Conservation (phyloP, 75 land plant species). For the Cupressus sempervirens region DNA sequence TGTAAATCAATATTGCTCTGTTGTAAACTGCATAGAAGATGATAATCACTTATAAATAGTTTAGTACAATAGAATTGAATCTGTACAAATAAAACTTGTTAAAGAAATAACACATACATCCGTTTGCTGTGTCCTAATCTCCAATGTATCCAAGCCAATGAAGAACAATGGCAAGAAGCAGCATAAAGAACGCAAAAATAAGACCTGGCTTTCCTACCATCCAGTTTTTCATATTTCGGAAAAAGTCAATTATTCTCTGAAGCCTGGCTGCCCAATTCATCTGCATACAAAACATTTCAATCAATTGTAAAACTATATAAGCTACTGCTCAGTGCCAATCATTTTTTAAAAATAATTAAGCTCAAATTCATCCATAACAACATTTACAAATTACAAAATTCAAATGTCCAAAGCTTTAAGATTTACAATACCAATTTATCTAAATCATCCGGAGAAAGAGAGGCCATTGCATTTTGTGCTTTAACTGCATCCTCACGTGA, state of each 20-base stretch:
- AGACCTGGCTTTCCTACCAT: constrained; percentile 79
- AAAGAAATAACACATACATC: neutral
- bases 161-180: constrained; percentile 71
- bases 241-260: constrained; percentile 47
- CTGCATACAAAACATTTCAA: constrained; percentile 31
- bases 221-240: constrained; percentile 75
- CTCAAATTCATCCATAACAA: neutral
- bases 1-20: too few species aligned
- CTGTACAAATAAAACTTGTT: neutral
- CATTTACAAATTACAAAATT: constrained; percentile 2
- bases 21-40: too few species aligned
- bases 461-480: constrained; percentile 90
- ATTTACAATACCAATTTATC: constrained; percentile 68
- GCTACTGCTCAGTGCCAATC: neutral
- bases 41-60: too few species aligned
- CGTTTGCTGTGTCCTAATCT: constrained; percentile 13
- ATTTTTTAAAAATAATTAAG: neutral
- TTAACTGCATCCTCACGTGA: constrained; percentile 80
- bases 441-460: constrained; percentile 71
- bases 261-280: constrained; percentile 86
- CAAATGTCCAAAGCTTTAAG: neutral
- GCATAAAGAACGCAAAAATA: constrained; percentile 75
- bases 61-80: neutral
- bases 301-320: neutral
- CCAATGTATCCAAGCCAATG: constrained; percentile 85